These are phyloP conservation scores for Tylopilus sp. DNA, from an alignment of 768 basidiomycete species.

Conservation along the genomic window DNA sequence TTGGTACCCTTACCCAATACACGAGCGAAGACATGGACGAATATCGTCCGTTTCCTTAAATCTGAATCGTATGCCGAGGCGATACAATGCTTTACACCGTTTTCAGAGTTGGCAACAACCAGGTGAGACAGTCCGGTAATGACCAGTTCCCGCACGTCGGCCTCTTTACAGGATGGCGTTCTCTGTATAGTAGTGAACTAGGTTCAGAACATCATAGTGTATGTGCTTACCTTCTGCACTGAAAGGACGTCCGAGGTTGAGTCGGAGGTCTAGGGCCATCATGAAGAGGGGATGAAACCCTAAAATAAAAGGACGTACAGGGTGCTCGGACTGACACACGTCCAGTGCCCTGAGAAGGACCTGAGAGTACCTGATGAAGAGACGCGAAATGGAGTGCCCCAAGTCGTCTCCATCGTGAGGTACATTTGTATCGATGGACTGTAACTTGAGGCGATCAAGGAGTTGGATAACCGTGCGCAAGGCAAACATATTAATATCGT, in stretches of 20 bases:
- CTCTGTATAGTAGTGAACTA: slow-evolving; percentile 32
- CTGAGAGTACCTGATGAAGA: slow-evolving; percentile 76
- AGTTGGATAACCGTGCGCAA: slow-evolving; percentile 73
- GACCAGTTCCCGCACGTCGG: slow-evolving; percentile 69
- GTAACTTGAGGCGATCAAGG: slow-evolving; percentile 70
- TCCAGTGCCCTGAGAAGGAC: slow-evolving; percentile 63
- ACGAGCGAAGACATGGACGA: slow-evolving; percentile 79
- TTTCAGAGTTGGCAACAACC: slow-evolving; percentile 80
- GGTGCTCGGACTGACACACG: slow-evolving; percentile 43
- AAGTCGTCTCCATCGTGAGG: slow-evolving; percentile 58
- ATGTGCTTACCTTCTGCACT: slow-evolving; percentile 39
- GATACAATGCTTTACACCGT: slow-evolving; percentile 86
- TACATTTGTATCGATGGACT: slow-evolving; percentile 48
- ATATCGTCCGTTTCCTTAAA: slow-evolving; percentile 67
- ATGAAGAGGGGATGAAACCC: slow-evolving; percentile 4
- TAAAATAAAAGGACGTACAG: slow-evolving; percentile 33
- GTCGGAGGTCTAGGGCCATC: slow-evolving; percentile 42
- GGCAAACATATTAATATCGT: slow-evolving; percentile 71
- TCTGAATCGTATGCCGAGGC: slow-evolving; percentile 74
- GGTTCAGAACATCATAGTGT: neutral
- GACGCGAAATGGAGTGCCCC: slow-evolving; percentile 65
- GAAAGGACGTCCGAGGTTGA: slow-evolving; percentile 48
- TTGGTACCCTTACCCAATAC: slow-evolving; percentile 79
- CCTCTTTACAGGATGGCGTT: slow-evolving; percentile 48
- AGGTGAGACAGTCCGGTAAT: slow-evolving; percentile 80